Evolutionary conservation across 129 eudicot genomes (phyloP).

Genomic region (Tagetes patula): DNA sequence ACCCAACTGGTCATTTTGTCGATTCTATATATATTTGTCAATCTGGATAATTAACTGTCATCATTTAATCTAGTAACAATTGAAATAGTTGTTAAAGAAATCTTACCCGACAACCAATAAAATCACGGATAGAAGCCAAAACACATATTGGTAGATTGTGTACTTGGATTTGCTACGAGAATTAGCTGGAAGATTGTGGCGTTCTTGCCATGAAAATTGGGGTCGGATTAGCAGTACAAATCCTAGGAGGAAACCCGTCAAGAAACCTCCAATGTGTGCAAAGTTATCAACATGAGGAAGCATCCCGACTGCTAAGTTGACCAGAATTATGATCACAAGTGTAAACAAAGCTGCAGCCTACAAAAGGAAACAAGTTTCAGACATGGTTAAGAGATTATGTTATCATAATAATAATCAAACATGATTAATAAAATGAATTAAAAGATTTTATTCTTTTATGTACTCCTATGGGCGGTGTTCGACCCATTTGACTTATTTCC

Average conservation of each 20-base stretch:
- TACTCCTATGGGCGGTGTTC: neutral
- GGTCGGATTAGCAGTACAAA: constrained; percentile 71
- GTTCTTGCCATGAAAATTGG: constrained; percentile 74
- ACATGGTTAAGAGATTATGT: neutral
- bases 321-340: constrained; percentile 58
- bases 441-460: neutral
- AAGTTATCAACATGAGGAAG: constrained; percentile 92
- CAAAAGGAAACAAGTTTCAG: neutral
- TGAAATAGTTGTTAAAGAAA: neutral
- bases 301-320: constrained; percentile 85
- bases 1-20: no score
- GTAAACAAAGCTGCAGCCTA: constrained; percentile 84
- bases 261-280: constrained; percentile 86
- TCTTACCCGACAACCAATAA: constrained; percentile 75
- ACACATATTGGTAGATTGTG: constrained; percentile 51
- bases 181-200: constrained; percentile 44
- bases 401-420: neutral
- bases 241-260: constrained; percentile 78
- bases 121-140: constrained; percentile 50
- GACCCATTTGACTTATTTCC: neutral
- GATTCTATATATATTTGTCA: no score
- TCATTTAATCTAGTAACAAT: neutral
- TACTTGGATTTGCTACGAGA: constrained; percentile 60
- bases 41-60: no score
- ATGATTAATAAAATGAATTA: neutral